phyloP scores from a whole-genome alignment of 2,329 filamentous ascomycete genomes.

The Colletotrichum lupini region DNA sequence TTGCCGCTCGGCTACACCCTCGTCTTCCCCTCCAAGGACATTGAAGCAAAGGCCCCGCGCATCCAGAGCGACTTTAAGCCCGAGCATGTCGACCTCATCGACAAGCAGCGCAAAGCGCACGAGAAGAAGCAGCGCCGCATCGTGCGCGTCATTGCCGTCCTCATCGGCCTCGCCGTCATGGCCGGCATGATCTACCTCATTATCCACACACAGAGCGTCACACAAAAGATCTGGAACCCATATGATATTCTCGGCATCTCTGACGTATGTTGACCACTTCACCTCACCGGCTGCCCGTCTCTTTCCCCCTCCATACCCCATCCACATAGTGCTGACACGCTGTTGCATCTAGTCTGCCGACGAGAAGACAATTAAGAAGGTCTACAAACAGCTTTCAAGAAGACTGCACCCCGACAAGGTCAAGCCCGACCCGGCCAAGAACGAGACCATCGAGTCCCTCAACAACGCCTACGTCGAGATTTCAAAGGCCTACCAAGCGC shows the following conservation, averaged over 20 bases:
- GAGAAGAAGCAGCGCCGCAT: slow-evolving; percentile 89
- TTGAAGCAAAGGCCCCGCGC: slow-evolving; percentile 82
- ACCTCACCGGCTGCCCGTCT: no score
- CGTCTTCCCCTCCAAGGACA: slow-evolving; percentile 79
- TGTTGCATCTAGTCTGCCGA: slow-evolving; percentile 66
- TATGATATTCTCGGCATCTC: slow-evolving; percentile 93
- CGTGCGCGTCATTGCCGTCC: slow-evolving; percentile 82
- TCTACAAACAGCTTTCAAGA: slow-evolving; percentile 87
- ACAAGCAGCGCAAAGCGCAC: slow-evolving; percentile 84
- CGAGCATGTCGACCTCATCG: slow-evolving; percentile 85
- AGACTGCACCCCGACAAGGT: slow-evolving; percentile 95
- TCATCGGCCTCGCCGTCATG: slow-evolving; percentile 85
- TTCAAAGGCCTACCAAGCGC: slow-evolving; percentile 96
- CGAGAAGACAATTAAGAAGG: slow-evolving; percentile 92
- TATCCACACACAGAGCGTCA: slow-evolving; percentile 76
- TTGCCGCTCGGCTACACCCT: slow-evolving; percentile 91
- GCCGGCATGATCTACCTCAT: slow-evolving; percentile 94
- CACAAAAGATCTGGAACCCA: slow-evolving; percentile 91
- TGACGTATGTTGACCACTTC: slow-evolving; percentile 65
- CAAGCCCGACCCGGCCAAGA: slow-evolving; percentile 83
- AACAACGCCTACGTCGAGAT: slow-evolving; percentile 94
- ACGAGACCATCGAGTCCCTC: slow-evolving; percentile 86
- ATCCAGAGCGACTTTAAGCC: slow-evolving; percentile 86
- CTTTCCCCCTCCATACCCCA: neutral
- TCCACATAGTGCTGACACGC: slow-evolving; percentile 19